Base-by-base conservation (phyloP, 352 stramenopile species). In the Phytophthora rubi region DNA sequence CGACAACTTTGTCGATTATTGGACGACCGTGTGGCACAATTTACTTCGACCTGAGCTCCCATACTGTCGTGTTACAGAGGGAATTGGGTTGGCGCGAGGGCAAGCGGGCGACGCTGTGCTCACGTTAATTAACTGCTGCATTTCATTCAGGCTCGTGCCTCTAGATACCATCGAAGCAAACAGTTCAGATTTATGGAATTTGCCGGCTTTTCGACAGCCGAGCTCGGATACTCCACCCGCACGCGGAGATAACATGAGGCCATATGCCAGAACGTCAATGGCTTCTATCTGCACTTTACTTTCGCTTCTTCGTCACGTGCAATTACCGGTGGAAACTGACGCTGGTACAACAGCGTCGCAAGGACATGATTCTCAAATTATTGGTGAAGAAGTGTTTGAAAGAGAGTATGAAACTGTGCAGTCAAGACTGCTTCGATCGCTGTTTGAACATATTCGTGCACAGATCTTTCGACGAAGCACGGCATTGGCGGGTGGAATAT, bases 11-110 rank as follows among this genome's bases (percentile, higher is more conserved):
- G 68, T 75, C n/a, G 80, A 88, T 5, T 57, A 80, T 13, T 90
- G 81, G 82, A 23, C 52, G n/a, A 75, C 13, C 44, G 42, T 91
- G 4, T 91, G 82, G 82, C 61, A 53, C 15, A 79, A 63, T 45
- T 71, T 91, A 21, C 60, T 91, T 59, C 81, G 82, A 15, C 71
- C 81, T 9, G 82, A 90, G 33, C 66, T 90, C 21, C 83, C 83
- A 10, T 91, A 89, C 44, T 49, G 53, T 5, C 76, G 80, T 16
- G 53, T 73, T 30, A 91, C 83, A 1, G 80, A 85, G 26, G 81
- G 74, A 30, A 77, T 82, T 16, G 71, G 70, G 18, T 30, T 90
- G 13, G 71, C 68, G 57, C 70, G 76, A 67, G 77, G 82, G 28
- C 65, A 82, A 61, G 66, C 77, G 33, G 83, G 83, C 23, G 77